These are phyloP conservation scores for Dillenia suffruticosa DNA, from an alignment of 164 flowering plant species.

Conservation along the genomic window DNA sequence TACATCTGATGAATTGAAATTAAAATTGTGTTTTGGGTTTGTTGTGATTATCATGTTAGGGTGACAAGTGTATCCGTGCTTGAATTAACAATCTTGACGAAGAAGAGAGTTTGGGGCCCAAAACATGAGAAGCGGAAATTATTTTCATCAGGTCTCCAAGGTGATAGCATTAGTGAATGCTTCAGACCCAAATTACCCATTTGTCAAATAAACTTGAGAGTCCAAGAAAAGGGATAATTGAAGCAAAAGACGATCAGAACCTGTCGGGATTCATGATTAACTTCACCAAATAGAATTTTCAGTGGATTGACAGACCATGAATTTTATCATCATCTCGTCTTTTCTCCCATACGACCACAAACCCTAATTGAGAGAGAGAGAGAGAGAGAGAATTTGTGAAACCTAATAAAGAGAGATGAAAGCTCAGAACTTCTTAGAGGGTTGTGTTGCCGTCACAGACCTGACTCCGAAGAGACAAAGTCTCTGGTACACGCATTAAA, in stretches of 20 bases:
- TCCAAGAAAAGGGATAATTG: no score
- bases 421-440: constrained; percentile 37
- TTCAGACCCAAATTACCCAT: no score
- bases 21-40: no score
- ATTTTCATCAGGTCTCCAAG: no score
- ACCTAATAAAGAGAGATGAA: background rate
- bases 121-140: no score
- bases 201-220: no score
- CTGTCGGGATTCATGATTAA: constrained; percentile 3
- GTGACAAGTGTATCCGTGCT: no score
- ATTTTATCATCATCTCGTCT: background rate
- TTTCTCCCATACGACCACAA: background rate
- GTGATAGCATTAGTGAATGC: no score
- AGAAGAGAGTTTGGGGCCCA: no score
- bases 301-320: constrained; percentile 1
- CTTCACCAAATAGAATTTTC: background rate
- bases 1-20: no score
- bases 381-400: background rate
- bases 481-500: constrained; percentile 14
- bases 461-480: constrained; percentile 1
- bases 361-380: background rate
- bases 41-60: no score
- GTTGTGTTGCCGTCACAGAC: constrained; percentile 24
- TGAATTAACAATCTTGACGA: no score
- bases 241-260: constrained; percentile 1